Percentiles rank a stretch among this genome's conserved stretches.
phyloP scores from a whole-genome alignment of 768 basidiomycete species.

The Atractiella rhizophila region DNA sequence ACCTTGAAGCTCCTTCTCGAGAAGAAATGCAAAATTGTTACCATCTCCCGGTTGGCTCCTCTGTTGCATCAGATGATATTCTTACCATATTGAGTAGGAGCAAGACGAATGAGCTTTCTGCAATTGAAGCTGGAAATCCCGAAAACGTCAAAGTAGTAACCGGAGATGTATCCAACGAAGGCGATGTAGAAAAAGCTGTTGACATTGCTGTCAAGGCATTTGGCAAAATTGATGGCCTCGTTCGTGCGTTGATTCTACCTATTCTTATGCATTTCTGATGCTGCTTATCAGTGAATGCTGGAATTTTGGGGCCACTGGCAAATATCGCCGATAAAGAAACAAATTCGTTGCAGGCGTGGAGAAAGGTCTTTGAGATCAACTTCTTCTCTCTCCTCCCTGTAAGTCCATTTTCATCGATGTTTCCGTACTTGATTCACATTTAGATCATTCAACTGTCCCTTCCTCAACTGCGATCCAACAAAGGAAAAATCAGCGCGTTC shows the following conservation, averaged over 20 bases:
- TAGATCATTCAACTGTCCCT: conserved; percentile 4
- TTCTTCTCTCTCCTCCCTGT: conserved; percentile 10
- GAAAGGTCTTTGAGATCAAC: conserved; percentile 10
- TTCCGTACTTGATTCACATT: too few relatives aligned
- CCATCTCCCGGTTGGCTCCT: too few relatives aligned
- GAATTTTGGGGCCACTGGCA: neutral
- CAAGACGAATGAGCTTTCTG: too few relatives aligned
- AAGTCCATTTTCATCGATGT: too few relatives aligned
- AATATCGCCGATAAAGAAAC: conserved; percentile 2
- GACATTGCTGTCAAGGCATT: conserved; percentile 2
- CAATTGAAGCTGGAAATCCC: too few relatives aligned
- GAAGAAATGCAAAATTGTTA: too few relatives aligned
- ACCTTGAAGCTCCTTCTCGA: too few relatives aligned
- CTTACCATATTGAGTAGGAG: too few relatives aligned
- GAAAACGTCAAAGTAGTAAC: too few relatives aligned
- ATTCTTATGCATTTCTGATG: neutral
- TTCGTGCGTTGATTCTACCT: conserved; percentile 1
- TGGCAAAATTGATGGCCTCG: conserved; percentile 3
- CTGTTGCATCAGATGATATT: too few relatives aligned
- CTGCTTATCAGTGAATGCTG: neutral
- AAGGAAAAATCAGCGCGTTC: conserved; percentile 4
- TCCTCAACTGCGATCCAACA: conserved; percentile 4
- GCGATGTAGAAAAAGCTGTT: conserved; percentile 1
- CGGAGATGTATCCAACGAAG: neutral
- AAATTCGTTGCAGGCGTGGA: neutral